These are phyloP conservation scores for Arthrobotrys sphaeroides DNA, from an alignment of 2,329 filamentous ascomycete species.

Conservation along the genomic window DNA sequence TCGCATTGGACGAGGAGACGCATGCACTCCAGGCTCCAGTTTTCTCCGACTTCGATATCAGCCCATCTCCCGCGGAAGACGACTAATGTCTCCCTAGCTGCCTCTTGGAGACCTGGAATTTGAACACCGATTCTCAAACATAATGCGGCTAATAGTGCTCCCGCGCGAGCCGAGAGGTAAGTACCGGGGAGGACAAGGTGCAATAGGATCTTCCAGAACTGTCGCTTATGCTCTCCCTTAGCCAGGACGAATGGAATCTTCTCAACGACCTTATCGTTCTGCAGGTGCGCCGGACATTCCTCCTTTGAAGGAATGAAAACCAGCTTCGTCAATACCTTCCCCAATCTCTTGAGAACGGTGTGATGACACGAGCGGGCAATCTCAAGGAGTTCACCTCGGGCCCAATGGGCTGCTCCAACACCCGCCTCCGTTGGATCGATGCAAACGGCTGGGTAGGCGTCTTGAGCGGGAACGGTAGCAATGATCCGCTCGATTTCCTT, in stretches of 20 bases:
- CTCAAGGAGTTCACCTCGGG: conserved; percentile 65
- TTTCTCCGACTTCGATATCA: conserved; percentile 65
- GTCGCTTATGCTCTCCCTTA: conserved; percentile 59
- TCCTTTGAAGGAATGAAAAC: conserved; percentile 62
- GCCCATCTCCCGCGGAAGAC: conserved; percentile 64
- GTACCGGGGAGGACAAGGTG: conserved; percentile 66
- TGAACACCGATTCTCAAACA: conserved; percentile 63
- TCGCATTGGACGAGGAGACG: conserved; percentile 62
- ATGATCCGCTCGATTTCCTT: conserved; percentile 63
- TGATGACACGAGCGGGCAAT: conserved; percentile 67
- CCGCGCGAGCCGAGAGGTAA: conserved; percentile 63
- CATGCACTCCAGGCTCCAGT: conserved; percentile 62
- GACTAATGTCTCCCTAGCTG: conserved; percentile 63
- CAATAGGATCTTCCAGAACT: conserved; percentile 66
- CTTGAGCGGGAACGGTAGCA: conserved; percentile 60
- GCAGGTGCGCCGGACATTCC: conserved; percentile 64
- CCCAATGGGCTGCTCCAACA: conserved; percentile 59
- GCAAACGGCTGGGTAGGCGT: conserved; percentile 65
- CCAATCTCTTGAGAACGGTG: conserved; percentile 64
- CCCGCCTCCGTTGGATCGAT: conserved; percentile 65
- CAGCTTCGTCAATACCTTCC: conserved; percentile 64
- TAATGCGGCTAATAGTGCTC: conserved; percentile 65
- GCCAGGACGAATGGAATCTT: conserved; percentile 64
- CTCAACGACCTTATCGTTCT: conserved; percentile 60
- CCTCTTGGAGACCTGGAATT: conserved; percentile 62